phyloP scores from a whole-genome alignment of 352 stramenopile genomes.

The Phytophthora crassamura region DNA sequence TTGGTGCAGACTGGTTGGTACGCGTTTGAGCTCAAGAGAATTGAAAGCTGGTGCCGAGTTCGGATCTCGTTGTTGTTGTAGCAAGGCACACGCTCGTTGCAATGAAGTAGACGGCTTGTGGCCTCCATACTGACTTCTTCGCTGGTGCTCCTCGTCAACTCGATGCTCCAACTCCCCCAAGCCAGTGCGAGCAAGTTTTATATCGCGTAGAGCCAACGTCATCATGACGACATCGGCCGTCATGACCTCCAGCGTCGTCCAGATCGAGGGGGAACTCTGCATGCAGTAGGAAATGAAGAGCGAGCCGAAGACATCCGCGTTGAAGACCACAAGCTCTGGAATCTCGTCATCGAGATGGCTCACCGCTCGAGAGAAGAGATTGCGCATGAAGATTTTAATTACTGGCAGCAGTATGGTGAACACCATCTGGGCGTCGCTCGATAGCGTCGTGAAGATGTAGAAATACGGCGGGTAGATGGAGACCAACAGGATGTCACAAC shows the following conservation, averaged over 20 bases:
- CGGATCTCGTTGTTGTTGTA: background rate
- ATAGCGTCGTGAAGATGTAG: slow-evolving; percentile 14
- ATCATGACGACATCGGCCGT: slow-evolving; percentile 5
- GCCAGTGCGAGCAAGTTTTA: background rate
- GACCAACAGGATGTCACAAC: slow-evolving; percentile 13
- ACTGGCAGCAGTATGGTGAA: slow-evolving; percentile 23
- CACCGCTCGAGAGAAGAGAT: slow-evolving; percentile 12
- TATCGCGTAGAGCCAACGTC: slow-evolving; percentile 5
- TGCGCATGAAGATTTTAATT: slow-evolving; percentile 16
- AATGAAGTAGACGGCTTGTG: background rate
- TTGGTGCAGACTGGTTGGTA: background rate
- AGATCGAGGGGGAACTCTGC: slow-evolving; percentile 24
- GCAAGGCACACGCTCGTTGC: slow-evolving; percentile 1
- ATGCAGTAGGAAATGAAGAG: slow-evolving; percentile 30
- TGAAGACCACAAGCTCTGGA: slow-evolving; percentile 24
- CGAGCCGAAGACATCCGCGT: slow-evolving; percentile 28
- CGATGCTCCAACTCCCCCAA: slow-evolving; percentile 3
- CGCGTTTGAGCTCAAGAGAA: background rate
- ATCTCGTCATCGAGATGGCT: slow-evolving; percentile 17
- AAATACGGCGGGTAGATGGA: slow-evolving; percentile 23
- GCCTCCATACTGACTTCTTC: background rate
- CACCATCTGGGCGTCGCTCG: background rate
- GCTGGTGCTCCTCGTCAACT: background rate
- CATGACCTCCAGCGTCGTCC: slow-evolving; percentile 19
- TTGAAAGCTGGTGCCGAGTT: background rate